Evolutionary conservation across 2,329 filamentous ascomycete species (phyloP).

Genomic region (Colletotrichum falcatum): DNA sequence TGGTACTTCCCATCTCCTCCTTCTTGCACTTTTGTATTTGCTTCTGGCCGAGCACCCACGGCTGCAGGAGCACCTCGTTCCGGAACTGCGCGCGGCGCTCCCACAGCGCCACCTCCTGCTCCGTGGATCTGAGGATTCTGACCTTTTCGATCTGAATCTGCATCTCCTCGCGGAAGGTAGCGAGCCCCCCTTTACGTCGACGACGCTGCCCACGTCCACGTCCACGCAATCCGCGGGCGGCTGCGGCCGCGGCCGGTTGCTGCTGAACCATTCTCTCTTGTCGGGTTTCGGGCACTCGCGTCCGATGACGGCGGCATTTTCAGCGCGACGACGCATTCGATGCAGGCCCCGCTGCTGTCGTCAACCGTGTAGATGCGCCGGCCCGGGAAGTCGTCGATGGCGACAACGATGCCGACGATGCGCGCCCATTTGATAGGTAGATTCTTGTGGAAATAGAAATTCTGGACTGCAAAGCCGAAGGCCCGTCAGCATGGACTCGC

Average conservation of each 20-base stretch:
- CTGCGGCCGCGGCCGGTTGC: slow-evolving; percentile 27
- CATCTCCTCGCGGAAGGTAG: slow-evolving; percentile 59
- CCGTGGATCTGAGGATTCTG: slow-evolving; percentile 61
- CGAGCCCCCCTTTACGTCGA: slow-evolving; percentile 69
- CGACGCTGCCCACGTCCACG: slow-evolving; percentile 64
- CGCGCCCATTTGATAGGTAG: slow-evolving; percentile 83
- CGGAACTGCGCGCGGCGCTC: slow-evolving; percentile 64
- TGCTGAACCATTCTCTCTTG: slow-evolving; percentile 2
- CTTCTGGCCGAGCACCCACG: slow-evolving; percentile 66
- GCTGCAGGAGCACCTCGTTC: slow-evolving; percentile 59
- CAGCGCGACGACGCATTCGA: slow-evolving; percentile 58
- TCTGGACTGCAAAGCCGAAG: slow-evolving; percentile 52
- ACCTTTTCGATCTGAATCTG: slow-evolving; percentile 67
- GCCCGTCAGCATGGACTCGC: not conserved
- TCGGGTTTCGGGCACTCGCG: slow-evolving; percentile 6
- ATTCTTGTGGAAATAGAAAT: slow-evolving; percentile 76
- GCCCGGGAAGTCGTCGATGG: slow-evolving; percentile 63
- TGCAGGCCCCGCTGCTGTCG: slow-evolving; percentile 71
- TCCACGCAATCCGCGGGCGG: slow-evolving; percentile 44
- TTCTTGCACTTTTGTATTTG: slow-evolving; percentile 64
- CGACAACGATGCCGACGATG: slow-evolving; percentile 77
- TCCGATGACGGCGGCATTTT: slow-evolving; percentile 37
- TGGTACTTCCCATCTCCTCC: slow-evolving; percentile 51
- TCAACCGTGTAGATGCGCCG: slow-evolving; percentile 70
- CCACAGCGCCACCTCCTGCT: slow-evolving; percentile 71